Base-by-base conservation (phyloP, 148 eudicot genomes). In the Amaranthus cruentus region DNA sequence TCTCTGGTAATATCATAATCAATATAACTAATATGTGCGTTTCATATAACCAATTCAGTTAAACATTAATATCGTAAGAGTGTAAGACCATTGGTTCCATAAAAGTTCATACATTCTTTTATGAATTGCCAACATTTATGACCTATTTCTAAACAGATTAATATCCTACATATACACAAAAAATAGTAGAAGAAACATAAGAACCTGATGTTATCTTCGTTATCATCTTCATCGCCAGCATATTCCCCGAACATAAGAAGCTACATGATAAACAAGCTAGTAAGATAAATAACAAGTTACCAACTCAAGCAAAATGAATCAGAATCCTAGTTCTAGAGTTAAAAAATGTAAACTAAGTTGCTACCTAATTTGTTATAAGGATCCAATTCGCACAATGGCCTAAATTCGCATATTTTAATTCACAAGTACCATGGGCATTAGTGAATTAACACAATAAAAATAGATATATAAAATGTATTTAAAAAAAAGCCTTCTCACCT, bases 171-270 rank as follows among this genome's bases (percentile, higher is more conserved):
- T 52, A 38, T 38, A 8, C 3, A 46, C n/a, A 28, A 14, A 15
- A 44, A 42, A 51, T 43, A 18, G 48, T 66, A 66, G 14, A 67
- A 66, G 46, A 42, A 11, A 12, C 13, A 15, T 28, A 42, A 68
- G 68, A 62, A 91, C 97, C 92, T 91, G 69, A 83, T 85, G 59
- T 80, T 68, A 50, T 82, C 87, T 70, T 81, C 79, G 1, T 13
- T 73, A 10, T 60, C 83, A 43, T 74, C 90, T 13, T 87, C 91
- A 44, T 80, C 84, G 52, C 60, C 87, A 56, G 71, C 83, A 18
- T 62, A 89, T 64, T 68, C 84, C 42, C 84, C 93, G 78, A 77
- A 86, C 76, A 87, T 49, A 72, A 82, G 88, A 87, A 91, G 85
- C 97, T 91, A 68, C 78, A 80, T 52, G 42, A 73, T 55, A 18